Evolutionary conservation across 331 rosid species (phyloP).

Genomic region (Acacia pycnantha): DNA sequence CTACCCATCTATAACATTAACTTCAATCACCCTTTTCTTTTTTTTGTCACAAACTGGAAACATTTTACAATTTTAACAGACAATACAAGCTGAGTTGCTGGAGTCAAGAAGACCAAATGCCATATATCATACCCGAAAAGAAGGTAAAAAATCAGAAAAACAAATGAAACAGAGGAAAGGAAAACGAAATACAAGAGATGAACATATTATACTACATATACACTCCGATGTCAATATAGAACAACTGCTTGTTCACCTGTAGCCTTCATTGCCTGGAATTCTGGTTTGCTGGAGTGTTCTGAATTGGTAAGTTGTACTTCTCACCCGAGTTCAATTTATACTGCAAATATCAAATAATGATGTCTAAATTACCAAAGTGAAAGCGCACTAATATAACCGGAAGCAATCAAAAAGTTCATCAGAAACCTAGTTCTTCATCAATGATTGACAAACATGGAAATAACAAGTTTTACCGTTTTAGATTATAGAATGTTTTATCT

Average conservation of each 20-base stretch:
- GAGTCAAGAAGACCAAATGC: neutral
- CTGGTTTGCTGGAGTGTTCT: constrained; percentile 23
- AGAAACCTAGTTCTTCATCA: neutral
- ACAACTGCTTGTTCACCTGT: constrained; percentile 19
- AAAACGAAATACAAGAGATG: constrained; percentile 16
- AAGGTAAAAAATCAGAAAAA: neutral
- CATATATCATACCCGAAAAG: neutral
- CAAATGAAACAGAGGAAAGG: constrained; percentile 8
- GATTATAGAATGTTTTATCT: neutral
- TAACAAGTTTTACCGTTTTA: neutral
- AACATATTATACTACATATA: constrained; percentile 26
- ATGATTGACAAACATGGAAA: constrained; percentile 12
- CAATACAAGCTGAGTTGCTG: neutral
- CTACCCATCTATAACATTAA: neutral
- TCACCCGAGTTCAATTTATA: constrained; percentile 69
- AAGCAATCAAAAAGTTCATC: neutral
- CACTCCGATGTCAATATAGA: constrained; percentile 27
- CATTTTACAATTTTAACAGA: neutral
- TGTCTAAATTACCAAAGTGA: constrained; percentile 14
- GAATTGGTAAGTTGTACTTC: constrained; percentile 31
- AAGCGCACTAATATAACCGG: constrained; percentile 3
- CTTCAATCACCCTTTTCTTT: neutral
- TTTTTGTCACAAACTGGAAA: neutral
- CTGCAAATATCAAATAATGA: constrained; percentile 50
- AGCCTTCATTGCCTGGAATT: constrained; percentile 34